Conservation (phyloP, 306 rosid species). For the Malus asiatica region DNA sequence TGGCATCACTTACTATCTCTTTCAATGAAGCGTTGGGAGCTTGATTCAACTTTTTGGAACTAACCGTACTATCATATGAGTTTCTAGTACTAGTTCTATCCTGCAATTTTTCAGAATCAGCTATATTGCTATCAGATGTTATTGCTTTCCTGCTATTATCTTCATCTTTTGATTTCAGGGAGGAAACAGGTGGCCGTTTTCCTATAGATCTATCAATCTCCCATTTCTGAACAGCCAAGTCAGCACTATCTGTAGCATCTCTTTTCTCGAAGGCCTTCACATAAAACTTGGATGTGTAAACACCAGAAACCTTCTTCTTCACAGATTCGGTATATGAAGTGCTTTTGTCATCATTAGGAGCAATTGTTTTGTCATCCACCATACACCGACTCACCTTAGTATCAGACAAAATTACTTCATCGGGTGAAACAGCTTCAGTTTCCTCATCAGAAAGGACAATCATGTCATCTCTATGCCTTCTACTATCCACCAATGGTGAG, state of each 20-base stretch:
- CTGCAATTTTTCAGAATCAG: conserved; percentile 13
- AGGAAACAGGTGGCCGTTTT: conserved; percentile 24
- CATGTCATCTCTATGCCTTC: conserved; percentile 24
- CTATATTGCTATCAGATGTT: conserved; percentile 21
- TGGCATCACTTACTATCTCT: conserved; percentile 36
- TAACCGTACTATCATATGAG: conserved; percentile 28
- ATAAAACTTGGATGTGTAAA: conserved; percentile 29
- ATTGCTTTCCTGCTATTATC: conserved; percentile 35
- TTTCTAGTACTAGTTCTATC: conserved; percentile 32
- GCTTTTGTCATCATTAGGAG: conserved; percentile 29
- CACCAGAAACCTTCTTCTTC: conserved; percentile 26
- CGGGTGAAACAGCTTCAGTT: conserved; percentile 29
- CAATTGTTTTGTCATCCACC: conserved; percentile 27
- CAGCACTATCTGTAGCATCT: conserved; percentile 27
- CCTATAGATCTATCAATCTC: conserved; percentile 26
- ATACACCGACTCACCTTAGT: conserved; percentile 21
- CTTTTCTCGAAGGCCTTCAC: conserved; percentile 27
- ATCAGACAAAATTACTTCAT: conserved; percentile 29
- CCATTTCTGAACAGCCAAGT: conserved; percentile 31
- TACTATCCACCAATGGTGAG: conserved; percentile 17
- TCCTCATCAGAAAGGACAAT: conserved; percentile 88
- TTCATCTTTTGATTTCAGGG: conserved; percentile 29
- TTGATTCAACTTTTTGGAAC: conserved; percentile 27
- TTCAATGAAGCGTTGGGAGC: conserved; percentile 27
- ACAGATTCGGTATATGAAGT: conserved; percentile 25